Base-by-base conservation (phyloP, 2,329 filamentous ascomycete genomes). In the Phialocephala subalpina region DNA sequence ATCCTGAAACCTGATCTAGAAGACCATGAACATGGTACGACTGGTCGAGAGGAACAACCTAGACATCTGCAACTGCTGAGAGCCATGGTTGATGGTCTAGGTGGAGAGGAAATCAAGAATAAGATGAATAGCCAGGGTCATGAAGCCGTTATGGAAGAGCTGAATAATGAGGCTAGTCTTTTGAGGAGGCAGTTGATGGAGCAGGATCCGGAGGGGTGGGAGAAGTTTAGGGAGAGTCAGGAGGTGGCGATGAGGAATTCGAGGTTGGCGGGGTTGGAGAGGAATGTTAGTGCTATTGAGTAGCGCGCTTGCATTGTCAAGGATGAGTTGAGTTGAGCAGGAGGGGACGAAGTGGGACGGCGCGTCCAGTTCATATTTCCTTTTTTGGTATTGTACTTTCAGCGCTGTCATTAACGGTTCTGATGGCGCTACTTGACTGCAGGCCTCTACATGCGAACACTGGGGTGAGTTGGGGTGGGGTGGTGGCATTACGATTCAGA, bases 141-240 rank as follows among this genome's bases (percentile, higher is more conserved):
- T 70, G 90, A 91, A 0, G 84, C 86, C 59, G 82, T 91, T 14
- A 49, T 93, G 70, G 83, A 86, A 72, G 86, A 89, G 73, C 78
- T 89, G 69, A 81, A 80, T 64, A 82, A 84, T 18, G 75, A 84
- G 60, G 80, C 73, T 7, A 73, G 69, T 42, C 35, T 65, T 5
- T 62, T 89, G 22, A 75, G 84, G 47, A 78, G 80, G 66, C 73
- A 77, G 58, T 74, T 90, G 69, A 82, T 86, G 20, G 86, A 86
- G 5, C 83, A 85, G 33, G 92, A 93, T 69, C 87, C 89, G 0
- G 86, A 88, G 68, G 84, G 91, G 76, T 87, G 92, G 85, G 84
- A 85, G 58, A 79, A 80, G 8, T 87, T 94, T 73, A 83, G 85
- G 27, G 87, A 90, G 77, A 81, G 84, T 42, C 87, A 89, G 78